These are phyloP conservation scores for Iris pallida DNA, from an alignment of 116 monocot genomes.

Conservation along the genomic window DNA sequence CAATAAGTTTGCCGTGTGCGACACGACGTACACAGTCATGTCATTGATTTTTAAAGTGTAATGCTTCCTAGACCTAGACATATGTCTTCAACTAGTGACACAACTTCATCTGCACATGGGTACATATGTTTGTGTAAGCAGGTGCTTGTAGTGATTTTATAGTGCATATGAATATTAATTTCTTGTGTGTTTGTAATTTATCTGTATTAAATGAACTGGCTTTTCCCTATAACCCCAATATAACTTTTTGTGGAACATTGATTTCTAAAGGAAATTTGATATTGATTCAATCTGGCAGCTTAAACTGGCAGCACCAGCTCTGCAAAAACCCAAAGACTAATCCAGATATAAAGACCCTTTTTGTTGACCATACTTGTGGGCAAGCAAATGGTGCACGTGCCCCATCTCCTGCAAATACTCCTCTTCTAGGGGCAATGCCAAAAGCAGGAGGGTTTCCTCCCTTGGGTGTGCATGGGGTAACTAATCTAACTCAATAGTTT, in stretches of 20 bases:
- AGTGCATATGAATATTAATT: neutral
- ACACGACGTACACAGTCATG: too few relatives aligned
- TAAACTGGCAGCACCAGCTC: constrained; percentile 99
- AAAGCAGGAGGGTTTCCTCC: constrained; percentile 63
- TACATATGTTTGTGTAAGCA: too few relatives aligned
- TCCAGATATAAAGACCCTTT: constrained; percentile 98
- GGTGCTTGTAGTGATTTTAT: too few relatives aligned
- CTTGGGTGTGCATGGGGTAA: constrained; percentile 63
- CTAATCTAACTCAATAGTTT: neutral
- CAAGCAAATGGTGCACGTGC: constrained; percentile 94
- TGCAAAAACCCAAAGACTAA: constrained; percentile 98
- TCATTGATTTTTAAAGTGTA: too few relatives aligned
- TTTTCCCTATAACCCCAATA: neutral
- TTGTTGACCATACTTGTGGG: constrained; percentile 93
- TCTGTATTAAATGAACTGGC: neutral
- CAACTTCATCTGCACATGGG: too few relatives aligned
- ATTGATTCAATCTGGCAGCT: constrained; percentile 37
- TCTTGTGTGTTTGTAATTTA: neutral
- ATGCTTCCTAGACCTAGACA: too few relatives aligned
- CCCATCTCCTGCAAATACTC: constrained; percentile 64
- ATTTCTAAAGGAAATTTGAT: neutral
- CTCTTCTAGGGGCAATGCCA: constrained; percentile 51
- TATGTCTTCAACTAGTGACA: too few relatives aligned
- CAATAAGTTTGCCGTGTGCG: too few relatives aligned
- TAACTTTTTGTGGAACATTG: neutral